Base-by-base conservation (phyloP, 1,139 yeast genomes). In the Geotrichum europaeum region DNA sequence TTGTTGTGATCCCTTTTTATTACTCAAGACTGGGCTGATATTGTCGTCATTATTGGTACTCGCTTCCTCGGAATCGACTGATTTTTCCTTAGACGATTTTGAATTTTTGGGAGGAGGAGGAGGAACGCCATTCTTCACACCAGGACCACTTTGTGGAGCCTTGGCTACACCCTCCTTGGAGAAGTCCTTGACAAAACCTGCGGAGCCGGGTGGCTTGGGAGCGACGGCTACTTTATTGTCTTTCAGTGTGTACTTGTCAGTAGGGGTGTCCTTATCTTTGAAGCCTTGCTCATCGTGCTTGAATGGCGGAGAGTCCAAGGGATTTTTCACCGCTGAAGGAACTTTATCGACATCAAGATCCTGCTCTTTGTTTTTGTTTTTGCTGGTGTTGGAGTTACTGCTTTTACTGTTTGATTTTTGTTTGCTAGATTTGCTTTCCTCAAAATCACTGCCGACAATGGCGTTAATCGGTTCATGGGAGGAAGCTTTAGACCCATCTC, bases 151-250 rank as follows among this genome's bases (percentile, higher is more conserved):
- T 7, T 51, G 55, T 9, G 51, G 43, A 12, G 30, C 15, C 18
- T 40, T 40, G 22, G 13, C 47, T n/a, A 6, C 47, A 15, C 47
- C 20, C 18, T 40, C 47, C 18, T 40, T 40, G 10, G 20, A 40
- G 2, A 22, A 40, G 30, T 6, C 28, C 25, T 25, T 30, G 24
- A 4, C 49, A 15, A 49, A 52, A 10, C 50, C 52, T 30, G 56
- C 60, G 12, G 56, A 49, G 47, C 47, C 47, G 10, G 59, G 59
- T n/a, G 51, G 53, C 24, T 56, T 56, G 32, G 59, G 59, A 6
- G 59, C 59, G 18, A 56, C 59, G 10, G 56, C 56, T 13, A 52
- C 40, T 22, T 52, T 57, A 49, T 57, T 52, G 40, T 57, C 60
- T 32, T 57, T 57, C 34, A 52, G 34, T 28, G 36, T 15, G 30